These are phyloP conservation scores for Diutina neorugosa DNA, from an alignment of 1,139 yeast genomes.

Conservation along the genomic window DNA sequence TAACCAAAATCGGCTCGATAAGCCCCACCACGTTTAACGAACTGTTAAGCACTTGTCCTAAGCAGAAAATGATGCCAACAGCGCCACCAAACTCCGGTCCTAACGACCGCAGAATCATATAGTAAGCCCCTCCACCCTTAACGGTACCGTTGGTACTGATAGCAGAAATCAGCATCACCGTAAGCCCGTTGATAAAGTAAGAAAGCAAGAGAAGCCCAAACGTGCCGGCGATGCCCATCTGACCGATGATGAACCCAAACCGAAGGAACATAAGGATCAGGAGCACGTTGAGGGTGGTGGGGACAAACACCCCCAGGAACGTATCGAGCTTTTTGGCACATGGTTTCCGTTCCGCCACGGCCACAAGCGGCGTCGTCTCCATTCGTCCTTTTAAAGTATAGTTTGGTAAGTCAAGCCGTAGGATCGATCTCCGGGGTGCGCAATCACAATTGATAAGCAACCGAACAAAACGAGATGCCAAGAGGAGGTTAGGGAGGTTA, in stretches of 20 bases:
- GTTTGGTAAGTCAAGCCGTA: no score
- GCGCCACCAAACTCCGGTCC: constrained; percentile 85
- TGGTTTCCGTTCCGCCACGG: constrained; percentile 1
- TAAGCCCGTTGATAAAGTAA: constrained; percentile 51
- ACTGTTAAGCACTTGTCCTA: constrained; percentile 67
- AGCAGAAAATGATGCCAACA: constrained; percentile 62
- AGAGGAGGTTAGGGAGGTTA: no score
- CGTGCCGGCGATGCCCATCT: constrained; percentile 61
- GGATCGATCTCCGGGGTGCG: no score
- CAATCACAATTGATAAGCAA: no score
- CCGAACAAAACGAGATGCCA: no score
- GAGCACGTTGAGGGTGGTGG: constrained; percentile 65
- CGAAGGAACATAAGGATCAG: constrained; percentile 72
- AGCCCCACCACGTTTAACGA: constrained; percentile 74
- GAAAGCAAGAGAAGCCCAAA: constrained; percentile 45
- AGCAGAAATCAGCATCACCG: constrained; percentile 65
- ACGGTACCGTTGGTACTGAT: constrained; percentile 78
- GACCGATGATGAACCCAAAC: constrained; percentile 71
- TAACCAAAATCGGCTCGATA: constrained; percentile 59
- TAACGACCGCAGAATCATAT: constrained; percentile 66
- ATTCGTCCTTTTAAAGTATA: background rate
- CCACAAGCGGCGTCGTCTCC: constrained; percentile 4
- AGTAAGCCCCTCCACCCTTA: constrained; percentile 77
- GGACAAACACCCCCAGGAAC: constrained; percentile 66
- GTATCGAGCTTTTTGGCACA: constrained; percentile 43